Conservation (phyloP, 2,329 filamentous ascomycete species). For the Pseudogymnoascus verrucosus region DNA sequence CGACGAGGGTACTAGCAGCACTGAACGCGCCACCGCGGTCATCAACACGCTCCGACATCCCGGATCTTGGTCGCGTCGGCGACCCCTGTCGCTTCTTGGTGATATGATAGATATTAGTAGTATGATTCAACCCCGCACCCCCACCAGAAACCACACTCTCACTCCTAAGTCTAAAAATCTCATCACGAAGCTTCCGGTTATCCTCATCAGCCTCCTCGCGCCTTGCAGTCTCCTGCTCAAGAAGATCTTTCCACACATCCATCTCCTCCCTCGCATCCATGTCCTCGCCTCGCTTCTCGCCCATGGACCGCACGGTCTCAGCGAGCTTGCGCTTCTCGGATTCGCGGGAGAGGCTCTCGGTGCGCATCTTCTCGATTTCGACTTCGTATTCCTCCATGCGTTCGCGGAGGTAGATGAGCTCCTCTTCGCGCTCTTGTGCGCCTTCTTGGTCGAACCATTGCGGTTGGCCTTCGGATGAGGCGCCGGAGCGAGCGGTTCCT, state of each 20-base stretch:
- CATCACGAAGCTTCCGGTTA: constrained; percentile 73
- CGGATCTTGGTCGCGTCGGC: constrained; percentile 41
- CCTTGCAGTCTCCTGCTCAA: constrained; percentile 83
- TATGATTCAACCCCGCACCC: constrained; percentile 41
- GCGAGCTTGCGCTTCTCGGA: constrained; percentile 79
- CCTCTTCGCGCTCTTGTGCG: constrained; percentile 67
- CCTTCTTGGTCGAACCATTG: constrained; percentile 51
- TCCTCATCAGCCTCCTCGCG: constrained; percentile 89
- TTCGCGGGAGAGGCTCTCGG: constrained; percentile 71
- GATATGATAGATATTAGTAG: constrained; percentile 60
- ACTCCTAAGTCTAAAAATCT: constrained; percentile 66
- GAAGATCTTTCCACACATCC: constrained; percentile 90
- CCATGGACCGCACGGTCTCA: constrained; percentile 65
- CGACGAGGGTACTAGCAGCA: constrained; percentile 58
- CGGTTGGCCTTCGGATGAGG: constrained; percentile 49
- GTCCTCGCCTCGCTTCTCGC: constrained; percentile 41
- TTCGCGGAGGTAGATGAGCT: constrained; percentile 77
- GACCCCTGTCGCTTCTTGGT: constrained; percentile 44
- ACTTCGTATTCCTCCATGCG: constrained; percentile 75
- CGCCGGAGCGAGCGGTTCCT: constrained; percentile 48
- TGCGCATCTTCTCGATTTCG: constrained; percentile 73
- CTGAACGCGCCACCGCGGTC: constrained; percentile 40
- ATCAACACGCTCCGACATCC: constrained; percentile 37
- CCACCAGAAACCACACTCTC: constrained; percentile 36
- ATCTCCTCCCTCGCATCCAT: constrained; percentile 51